These are phyloP conservation scores for Lobulomyces angularis DNA, from an alignment of 192 early-diverging fungal genomes.

Conservation along the genomic window DNA sequence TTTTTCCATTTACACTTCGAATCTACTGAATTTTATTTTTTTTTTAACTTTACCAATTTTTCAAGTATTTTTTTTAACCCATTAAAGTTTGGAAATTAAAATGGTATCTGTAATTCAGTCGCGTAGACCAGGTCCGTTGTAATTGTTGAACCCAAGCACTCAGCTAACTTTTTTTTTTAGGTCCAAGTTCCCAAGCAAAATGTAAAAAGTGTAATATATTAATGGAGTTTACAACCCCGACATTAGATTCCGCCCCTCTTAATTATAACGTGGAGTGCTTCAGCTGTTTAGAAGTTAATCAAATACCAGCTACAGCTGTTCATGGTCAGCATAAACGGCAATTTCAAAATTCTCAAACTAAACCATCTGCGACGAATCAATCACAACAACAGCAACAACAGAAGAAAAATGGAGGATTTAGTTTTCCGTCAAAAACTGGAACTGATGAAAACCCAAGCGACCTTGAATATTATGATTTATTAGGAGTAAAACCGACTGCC, in stretches of 20 bases:
- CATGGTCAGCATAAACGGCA: neutral
- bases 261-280: slow-evolving; percentile 4
- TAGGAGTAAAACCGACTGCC: slow-evolving; percentile 63
- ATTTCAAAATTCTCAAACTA: neutral
- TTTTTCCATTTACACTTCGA: too few species aligned
- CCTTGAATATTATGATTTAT: slow-evolving; percentile 80
- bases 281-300: neutral
- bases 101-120: too few species aligned
- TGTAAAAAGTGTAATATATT: slow-evolving; percentile 6
- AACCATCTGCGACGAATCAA: neutral
- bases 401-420: neutral
- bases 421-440: slow-evolving; percentile 6
- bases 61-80: too few species aligned
- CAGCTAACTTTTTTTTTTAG: too few species aligned
- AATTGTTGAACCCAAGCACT: too few species aligned
- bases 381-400: slow-evolving; percentile 2
- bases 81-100: too few species aligned
- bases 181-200: neutral
- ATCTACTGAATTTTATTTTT: too few species aligned
- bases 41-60: too few species aligned
- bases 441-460: slow-evolving; percentile 55
- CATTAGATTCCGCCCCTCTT: slow-evolving; percentile 1
- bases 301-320: neutral
- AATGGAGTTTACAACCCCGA: slow-evolving; percentile 8
- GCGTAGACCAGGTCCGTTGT: too few species aligned